Percentiles rank a stretch among this genome's conserved stretches.
These are phyloP conservation scores for Claviceps capensis DNA, from an alignment of 2,329 filamentous ascomycete genomes.

Conservation along the genomic window DNA sequence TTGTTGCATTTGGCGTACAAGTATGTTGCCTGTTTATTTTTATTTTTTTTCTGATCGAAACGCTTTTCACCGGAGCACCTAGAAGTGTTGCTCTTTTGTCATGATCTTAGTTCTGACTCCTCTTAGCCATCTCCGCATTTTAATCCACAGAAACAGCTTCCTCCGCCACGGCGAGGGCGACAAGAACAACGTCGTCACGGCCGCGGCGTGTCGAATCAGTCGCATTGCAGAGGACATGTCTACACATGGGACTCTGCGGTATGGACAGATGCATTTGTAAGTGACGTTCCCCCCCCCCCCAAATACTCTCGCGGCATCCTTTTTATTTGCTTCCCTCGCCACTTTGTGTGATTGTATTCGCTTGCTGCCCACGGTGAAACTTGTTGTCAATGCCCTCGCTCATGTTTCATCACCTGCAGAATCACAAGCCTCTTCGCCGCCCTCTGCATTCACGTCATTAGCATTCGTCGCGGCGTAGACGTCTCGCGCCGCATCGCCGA, in stretches of 20 bases:
- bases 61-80: no score
- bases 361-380: no score
- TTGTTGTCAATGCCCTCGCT: background rate
- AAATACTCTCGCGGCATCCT: no score
- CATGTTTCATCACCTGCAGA: conserved; percentile 6
- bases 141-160: conserved; percentile 22
- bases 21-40: conserved; percentile 9
- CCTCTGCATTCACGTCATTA: conserved; percentile 24
- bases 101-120: background rate
- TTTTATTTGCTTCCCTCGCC: no score
- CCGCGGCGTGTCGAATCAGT: conserved; percentile 21
- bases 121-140: conserved; percentile 20
- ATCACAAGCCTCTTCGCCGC: conserved; percentile 25
- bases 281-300: background rate
- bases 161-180: conserved; percentile 14
- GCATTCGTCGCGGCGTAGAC: conserved; percentile 19
- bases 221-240: conserved; percentile 26
- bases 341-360: no score
- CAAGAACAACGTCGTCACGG: conserved; percentile 16
- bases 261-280: conserved; percentile 25
- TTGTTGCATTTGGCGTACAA: conserved; percentile 25
- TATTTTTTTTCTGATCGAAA: background rate
- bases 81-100: background rate
- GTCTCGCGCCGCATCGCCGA: conserved; percentile 22
- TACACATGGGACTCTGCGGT: conserved; percentile 18